Conservation (phyloP, 2,329 filamentous ascomycete species). For the Cercospora sp. region DNA sequence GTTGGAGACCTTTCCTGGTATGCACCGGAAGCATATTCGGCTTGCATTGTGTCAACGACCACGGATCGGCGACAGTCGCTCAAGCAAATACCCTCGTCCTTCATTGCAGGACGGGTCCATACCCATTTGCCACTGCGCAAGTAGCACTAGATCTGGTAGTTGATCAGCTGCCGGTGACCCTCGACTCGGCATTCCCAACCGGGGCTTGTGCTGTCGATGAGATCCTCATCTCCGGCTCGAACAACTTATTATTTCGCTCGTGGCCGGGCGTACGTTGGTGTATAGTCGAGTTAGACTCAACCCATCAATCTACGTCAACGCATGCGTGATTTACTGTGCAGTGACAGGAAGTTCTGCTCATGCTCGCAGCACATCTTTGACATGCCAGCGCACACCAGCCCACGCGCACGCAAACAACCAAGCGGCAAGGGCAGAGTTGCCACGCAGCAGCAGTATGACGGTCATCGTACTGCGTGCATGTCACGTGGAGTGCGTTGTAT, state of each 20-base stretch:
- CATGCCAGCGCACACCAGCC: conserved; percentile 8
- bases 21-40: background rate
- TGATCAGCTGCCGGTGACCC: background rate
- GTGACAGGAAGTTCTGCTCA: conserved; percentile 2
- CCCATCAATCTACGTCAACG: conserved; percentile 2
- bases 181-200: background rate
- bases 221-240: conserved; percentile 1
- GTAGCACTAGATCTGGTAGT: background rate
- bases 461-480: background rate
- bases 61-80: background rate
- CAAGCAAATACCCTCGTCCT: background rate
- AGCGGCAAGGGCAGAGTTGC: background rate
- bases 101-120: background rate
- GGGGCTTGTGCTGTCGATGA: background rate
- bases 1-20: background rate
- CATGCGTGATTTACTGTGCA: conserved; percentile 7
- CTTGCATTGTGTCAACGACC: background rate
- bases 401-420: background rate
- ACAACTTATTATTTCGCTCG: background rate
- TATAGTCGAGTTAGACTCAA: background rate
- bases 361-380: background rate
- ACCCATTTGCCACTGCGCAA: background rate
- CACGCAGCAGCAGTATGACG: conserved; percentile 8
- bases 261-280: background rate
- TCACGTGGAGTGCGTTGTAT: conserved; percentile 8